These are phyloP conservation scores for Arthrinium puccinioides DNA, from an alignment of 2,329 filamentous ascomycete species.

Conservation along the genomic window DNA sequence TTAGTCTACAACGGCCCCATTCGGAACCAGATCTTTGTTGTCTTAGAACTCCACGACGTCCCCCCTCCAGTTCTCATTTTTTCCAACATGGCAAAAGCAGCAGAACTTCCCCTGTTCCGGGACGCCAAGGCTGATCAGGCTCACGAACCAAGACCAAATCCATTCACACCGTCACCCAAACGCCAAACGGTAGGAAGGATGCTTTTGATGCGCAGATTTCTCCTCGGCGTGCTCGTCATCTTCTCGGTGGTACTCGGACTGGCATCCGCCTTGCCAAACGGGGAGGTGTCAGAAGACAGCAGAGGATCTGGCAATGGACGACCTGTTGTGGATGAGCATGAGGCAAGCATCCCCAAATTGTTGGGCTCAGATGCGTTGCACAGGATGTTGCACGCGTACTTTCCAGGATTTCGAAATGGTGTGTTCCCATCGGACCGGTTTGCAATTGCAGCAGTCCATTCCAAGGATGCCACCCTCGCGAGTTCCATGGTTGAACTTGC, in stretches of 20 bases:
- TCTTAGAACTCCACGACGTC: not conserved
- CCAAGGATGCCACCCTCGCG: slow-evolving; percentile 53
- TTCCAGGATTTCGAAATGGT: slow-evolving; percentile 58
- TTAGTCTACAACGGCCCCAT: not conserved
- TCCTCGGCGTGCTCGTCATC: slow-evolving; percentile 24
- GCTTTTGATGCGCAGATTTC: slow-evolving; percentile 27
- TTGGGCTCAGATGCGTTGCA: slow-evolving; percentile 54
- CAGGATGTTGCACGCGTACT: slow-evolving; percentile 56
- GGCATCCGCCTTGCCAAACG: slow-evolving; percentile 19
- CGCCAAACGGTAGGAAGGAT: slow-evolving; percentile 20
- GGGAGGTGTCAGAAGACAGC: slow-evolving; percentile 10
- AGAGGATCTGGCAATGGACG: slow-evolving; percentile 5
- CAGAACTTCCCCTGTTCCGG: not conserved
- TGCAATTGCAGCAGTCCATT: slow-evolving; percentile 56
- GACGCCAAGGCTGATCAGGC: not conserved
- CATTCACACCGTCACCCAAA: slow-evolving; percentile 1
- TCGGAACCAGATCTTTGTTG: not conserved
- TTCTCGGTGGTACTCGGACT: slow-evolving; percentile 26
- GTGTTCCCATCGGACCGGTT: slow-evolving; percentile 58
- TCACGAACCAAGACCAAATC: not conserved
- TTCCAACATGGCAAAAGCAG: not conserved
- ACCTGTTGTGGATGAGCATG: slow-evolving; percentile 11
- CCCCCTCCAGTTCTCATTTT: no score
- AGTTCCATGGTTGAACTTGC: slow-evolving; percentile 57
- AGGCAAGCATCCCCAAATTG: slow-evolving; percentile 42